Conservation (phyloP, 208 protist genomes). For the Leishmania major region DNA sequence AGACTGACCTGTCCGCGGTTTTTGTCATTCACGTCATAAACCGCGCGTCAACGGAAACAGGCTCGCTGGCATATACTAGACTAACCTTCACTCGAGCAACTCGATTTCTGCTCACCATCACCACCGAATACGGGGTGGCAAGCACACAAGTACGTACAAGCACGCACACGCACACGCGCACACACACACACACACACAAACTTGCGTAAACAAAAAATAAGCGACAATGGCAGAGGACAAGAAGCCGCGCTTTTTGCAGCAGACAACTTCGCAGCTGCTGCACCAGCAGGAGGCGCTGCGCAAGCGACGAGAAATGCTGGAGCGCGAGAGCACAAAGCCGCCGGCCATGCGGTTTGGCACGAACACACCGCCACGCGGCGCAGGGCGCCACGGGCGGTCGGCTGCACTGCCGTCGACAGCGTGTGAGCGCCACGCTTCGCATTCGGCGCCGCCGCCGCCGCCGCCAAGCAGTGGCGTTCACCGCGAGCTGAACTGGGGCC, state of each 20-base stretch:
- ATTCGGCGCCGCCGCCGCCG: background rate
- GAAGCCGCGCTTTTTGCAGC: slow-evolving; percentile 50
- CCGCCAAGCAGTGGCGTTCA: slow-evolving; percentile 12
- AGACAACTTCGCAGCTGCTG: slow-evolving; percentile 75
- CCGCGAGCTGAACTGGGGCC: slow-evolving; percentile 34
- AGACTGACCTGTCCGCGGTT: background rate
- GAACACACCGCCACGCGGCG: slow-evolving; percentile 22
- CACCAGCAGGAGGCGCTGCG: slow-evolving; percentile 70
- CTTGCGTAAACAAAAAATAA: background rate
- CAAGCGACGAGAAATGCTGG: slow-evolving; percentile 53
- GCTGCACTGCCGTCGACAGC: slow-evolving; percentile 8
- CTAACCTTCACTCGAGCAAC: background rate
- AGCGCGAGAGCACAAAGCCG: slow-evolving; percentile 44
- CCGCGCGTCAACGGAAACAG: background rate
- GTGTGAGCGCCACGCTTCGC: background rate
- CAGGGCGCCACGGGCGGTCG: slow-evolving; percentile 12
- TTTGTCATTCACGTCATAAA: background rate
- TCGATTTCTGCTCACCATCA: background rate
- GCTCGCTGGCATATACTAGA: background rate
- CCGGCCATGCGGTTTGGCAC: slow-evolving; percentile 72
- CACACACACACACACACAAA: background rate
- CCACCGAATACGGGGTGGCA: background rate
- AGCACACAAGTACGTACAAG: background rate
- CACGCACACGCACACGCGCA: background rate
- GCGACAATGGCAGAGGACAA: slow-evolving; percentile 31